Base-by-base conservation (phyloP, 371 early-diverging fungal species). In the Mucor piriformis region DNA sequence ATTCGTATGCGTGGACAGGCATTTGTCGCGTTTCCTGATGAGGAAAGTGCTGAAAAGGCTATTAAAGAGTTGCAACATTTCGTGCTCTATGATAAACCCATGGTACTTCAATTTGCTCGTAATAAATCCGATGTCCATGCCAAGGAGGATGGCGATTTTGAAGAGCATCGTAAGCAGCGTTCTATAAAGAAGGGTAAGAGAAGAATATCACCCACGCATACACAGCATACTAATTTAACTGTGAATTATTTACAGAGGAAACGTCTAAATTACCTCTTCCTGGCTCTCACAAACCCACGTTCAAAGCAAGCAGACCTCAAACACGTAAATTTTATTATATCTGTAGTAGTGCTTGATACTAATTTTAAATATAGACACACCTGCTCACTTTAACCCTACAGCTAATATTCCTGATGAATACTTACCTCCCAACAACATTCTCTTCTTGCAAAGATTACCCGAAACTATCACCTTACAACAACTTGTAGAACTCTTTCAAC, bases 401-500 rank as follows among this genome's bases (percentile, higher is more conserved):
- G 72, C 81, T 18, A 74, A 75, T 63, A 76, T 83, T 59, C 82
- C 91, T 34, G 93, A 92, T 48, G 92, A 88, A 52, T 84, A 83
- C 29, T 67, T 86, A 37, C 88, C 89, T 34, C 90, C 95, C 42
- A 95, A 92, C 83, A 82, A 81, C 46, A 95, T 95, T 72, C 79
- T 98, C 29, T 96, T 97, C 77, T 77, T 98, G 51, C 91, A 94
- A 59, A 92, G 94, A 62, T 67, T 98, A 44, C 95, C 97, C 1
- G 79, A 83, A 18, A 89, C 85, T 10, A 77, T 84, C n/a, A 79
- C 88, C 16, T 85, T 82, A 21, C 75, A 81, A 6, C 77, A 81
- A 56, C 73, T 93, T 43, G 68, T 78, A 8, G 83, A 84, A 1
- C 76, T 92, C 29, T 93, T 93, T 73, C 83, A 85, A 64, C 51